Evolutionary conservation across 768 basidiomycete genomes (phyloP), one percentile per base, ranked within the genome.

Genomic region (Asterophora lycoperdoides): DNA sequence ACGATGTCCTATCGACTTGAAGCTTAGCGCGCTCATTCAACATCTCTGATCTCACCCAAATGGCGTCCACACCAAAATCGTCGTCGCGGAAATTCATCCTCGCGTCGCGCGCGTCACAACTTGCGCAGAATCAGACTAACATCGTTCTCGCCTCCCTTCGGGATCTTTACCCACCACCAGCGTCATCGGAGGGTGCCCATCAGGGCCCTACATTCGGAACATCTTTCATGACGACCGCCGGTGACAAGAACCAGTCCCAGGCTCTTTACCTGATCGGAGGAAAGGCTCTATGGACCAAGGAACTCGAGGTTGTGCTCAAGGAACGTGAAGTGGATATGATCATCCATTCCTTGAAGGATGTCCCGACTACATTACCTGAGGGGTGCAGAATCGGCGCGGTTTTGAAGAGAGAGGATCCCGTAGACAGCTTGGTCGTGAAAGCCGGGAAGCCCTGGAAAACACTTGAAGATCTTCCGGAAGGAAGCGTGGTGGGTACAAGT

Each of bases 281-380:
- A n/a, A 92, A 91, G 63, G 78, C 88, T 0, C 68, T 97, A 23
- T 99, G 96, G 96, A 99, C 96, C 32, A 89, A 92, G 58, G 95
- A 97, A 58, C 82, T 99, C 46, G 96, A 99, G 64, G 86, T 89
- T 15, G 84, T 83, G 37, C 71, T 99, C 52, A 75, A 81, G 46
- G 75, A 83, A 37, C 69, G 76, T 26, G 70, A 75, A 10, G 86
- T 94, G 41, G 96, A 99, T 64, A 83, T 97, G 77, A 80, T 99
- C 58, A 83, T 98, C 15, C 95, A 99, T 68, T 83, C 79, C 30
- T 73, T 91, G 58, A 99, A 99, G 66, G 96, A 98, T 64, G 81
- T 97, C 28, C 95, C 95, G 3, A 98, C 95, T 1, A 73, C 73
- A 5, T 73, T 99, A 26, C 91, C 92, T 0, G 79, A 80, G 0